Evolutionary conservation across 2,329 filamentous ascomycete species (phyloP).

Genomic region (Bimuria novae-zelandiae): DNA sequence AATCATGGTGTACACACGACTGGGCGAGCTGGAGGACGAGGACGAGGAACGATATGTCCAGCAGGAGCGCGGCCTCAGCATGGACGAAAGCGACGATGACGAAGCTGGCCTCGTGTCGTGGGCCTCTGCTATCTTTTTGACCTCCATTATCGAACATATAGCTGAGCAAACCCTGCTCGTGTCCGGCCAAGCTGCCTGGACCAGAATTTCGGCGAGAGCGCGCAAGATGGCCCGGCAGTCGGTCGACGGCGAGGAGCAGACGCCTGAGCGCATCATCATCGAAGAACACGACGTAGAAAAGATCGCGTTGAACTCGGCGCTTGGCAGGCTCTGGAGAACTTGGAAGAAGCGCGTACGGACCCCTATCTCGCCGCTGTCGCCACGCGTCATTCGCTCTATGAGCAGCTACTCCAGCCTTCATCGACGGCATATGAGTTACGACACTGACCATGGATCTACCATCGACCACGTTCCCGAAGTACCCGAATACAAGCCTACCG

Average conservation of each 20-base stretch:
- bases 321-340: conserved; percentile 88
- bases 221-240: conserved; percentile 39
- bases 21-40: conserved; percentile 97
- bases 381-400: conserved; percentile 31
- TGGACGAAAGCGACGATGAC: conserved; percentile 51
- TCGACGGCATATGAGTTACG: conserved; percentile 35
- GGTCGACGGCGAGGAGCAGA: conserved; percentile 59
- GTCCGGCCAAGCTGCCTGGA: conserved; percentile 81
- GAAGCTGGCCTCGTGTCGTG: conserved; percentile 69
- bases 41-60: conserved; percentile 90
- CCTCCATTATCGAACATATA: conserved; percentile 91
- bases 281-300: conserved; percentile 93
- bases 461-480: conserved; percentile 30
- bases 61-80: conserved; percentile 67
- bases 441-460: conserved; percentile 30
- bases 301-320: conserved; percentile 82
- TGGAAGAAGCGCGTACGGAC: conserved; percentile 85
- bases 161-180: conserved; percentile 89
- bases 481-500: conserved; percentile 50
- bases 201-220: conserved; percentile 56
- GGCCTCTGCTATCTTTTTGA: conserved; percentile 92
- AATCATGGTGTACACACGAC: conserved; percentile 97
- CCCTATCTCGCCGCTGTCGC: conserved; percentile 31
- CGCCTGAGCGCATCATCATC: conserved; percentile 73
- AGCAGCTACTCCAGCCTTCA: conserved; percentile 39